Base-by-base conservation (phyloP, 805 yeast species). In the Candida lessepsii region DNA sequence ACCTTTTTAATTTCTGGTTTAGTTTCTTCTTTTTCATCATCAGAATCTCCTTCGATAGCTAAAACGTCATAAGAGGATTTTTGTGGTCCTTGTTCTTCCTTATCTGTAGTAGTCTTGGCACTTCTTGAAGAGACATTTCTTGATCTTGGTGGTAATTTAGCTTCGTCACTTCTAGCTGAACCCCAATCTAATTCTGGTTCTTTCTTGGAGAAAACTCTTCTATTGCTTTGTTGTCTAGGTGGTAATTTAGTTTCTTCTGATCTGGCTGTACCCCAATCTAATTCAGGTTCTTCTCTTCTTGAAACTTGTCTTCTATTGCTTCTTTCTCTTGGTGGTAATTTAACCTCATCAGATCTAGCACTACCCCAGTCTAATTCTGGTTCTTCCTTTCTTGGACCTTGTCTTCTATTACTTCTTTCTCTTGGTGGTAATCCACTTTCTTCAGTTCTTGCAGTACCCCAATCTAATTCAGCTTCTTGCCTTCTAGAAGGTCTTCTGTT, bases 181-280 rank as follows among this genome's bases (percentile, higher is more conserved):
- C 52, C 48, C 65, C 65, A 60, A 42, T 60, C 63, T 15, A 54
- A 50, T 18, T 50, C 53, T 14, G 53, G 51, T 37, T 28, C 30
- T 15, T 14, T 5, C 48, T 54, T 43, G n/a, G n/a, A n/a, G n/a
- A n/a, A n/a, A n/a, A n/a, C n/a, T n/a, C n/a, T n/a, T n/a, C n/a
- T n/a, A n/a, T n/a, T n/a, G n/a, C n/a, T n/a, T n/a, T n/a, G n/a
- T n/a, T 9, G 30, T 11, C n/a, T 23, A 19, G n/a, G n/a, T 48
- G 58, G 65, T 35, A n/a, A 44, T 23, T 46, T 39, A 56, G 70
- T 43, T 67, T 60, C 49, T 58, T 62, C 43, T 52, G 44, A 8
- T 63, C 59, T 51, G 50, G 67, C 74, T 52, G 61, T 32, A 30
- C 66, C 56, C 73, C 73, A 67, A 52, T 67, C 72, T 39, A 68